Conservation (phyloP, 2,329 filamentous ascomycete genomes). For the Hymenoscyphus occultus region DNA sequence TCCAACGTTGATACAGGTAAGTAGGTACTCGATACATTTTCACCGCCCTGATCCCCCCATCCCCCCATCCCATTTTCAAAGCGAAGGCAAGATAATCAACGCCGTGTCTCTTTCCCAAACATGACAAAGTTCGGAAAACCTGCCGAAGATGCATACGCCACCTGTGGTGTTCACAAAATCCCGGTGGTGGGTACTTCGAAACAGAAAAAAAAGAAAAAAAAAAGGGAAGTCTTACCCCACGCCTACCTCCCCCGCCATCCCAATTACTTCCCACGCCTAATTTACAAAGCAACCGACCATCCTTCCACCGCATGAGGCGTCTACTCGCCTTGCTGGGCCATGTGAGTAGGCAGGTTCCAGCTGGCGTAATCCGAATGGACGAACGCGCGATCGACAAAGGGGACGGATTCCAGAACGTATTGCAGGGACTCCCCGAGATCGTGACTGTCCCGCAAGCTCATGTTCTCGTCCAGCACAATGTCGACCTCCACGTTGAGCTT, state of each 20-base stretch:
- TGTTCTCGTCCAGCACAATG: constrained; percentile 53
- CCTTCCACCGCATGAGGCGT: not conserved
- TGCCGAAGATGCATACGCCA: not conserved
- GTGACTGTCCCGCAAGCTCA: constrained; percentile 50
- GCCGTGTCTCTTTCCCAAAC: not conserved
- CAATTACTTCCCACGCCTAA: not conserved
- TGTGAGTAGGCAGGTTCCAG: constrained; percentile 38
- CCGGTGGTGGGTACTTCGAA: too few species aligned
- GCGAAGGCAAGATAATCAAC: not conserved
- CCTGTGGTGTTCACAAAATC: too few species aligned
- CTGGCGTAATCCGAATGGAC: constrained; percentile 41
- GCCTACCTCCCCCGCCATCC: not conserved
- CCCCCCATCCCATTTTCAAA: not conserved
- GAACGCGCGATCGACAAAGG: constrained; percentile 41
- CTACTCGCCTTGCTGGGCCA: constrained; percentile 36
- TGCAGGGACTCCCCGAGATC: constrained; percentile 62
- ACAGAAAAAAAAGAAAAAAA: too few species aligned
- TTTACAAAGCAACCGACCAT: not conserved
- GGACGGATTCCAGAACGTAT: constrained; percentile 55
- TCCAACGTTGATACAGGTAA: not conserved
- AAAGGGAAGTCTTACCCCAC: not conserved
- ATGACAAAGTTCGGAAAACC: not conserved
- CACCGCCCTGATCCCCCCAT: not conserved
- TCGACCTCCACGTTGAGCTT: constrained; percentile 63
- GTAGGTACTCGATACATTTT: not conserved